A percentile compares a stretch with the other conserved stretches of the same genome.
phyloP scores from a whole-genome alignment of 164 flowering plant species.

The Magnolia changhungtana region DNA sequence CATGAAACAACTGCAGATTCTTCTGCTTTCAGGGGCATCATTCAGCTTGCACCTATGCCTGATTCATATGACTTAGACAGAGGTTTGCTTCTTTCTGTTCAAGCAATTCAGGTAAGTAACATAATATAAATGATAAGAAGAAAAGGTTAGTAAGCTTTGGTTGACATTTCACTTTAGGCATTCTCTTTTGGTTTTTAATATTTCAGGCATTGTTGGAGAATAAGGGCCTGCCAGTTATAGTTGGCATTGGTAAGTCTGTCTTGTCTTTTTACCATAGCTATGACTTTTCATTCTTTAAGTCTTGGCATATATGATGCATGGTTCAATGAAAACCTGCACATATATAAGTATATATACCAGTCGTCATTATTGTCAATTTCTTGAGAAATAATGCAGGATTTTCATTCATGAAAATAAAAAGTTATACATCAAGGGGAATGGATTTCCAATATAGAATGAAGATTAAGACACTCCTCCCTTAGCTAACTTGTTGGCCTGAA shows the following conservation, averaged over 20 bases:
- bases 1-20: conserved; percentile 86
- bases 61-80: conserved; percentile 93
- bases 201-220: conserved; percentile 94
- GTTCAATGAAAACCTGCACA: too few species aligned
- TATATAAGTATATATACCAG: too few species aligned
- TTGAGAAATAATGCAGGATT: too few species aligned
- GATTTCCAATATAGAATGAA: too few species aligned
- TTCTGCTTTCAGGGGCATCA: conserved; percentile 73
- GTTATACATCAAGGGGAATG: too few species aligned
- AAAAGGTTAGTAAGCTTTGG: not conserved
- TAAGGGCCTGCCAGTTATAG: conserved; percentile 88
- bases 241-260: conserved; percentile 80
- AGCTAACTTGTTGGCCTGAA: too few species aligned
- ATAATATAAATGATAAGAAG: not conserved
- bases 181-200: conserved; percentile 1
- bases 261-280: not conserved
- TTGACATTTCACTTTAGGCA: conserved; percentile 5
- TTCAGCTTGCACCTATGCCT: conserved; percentile 93
- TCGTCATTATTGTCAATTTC: too few species aligned
- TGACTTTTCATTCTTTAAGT: conserved; percentile 9
- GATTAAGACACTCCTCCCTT: too few species aligned
- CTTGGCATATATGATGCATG: not conserved
- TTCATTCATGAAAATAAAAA: too few species aligned
- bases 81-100: conserved; percentile 95
- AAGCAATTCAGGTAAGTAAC: conserved; percentile 81